Evolutionary conservation across 2,329 filamentous ascomycete genomes (phyloP), one percentile per base, ranked within the genome.

Genomic region (Rhinocladiella mackenziei): DNA sequence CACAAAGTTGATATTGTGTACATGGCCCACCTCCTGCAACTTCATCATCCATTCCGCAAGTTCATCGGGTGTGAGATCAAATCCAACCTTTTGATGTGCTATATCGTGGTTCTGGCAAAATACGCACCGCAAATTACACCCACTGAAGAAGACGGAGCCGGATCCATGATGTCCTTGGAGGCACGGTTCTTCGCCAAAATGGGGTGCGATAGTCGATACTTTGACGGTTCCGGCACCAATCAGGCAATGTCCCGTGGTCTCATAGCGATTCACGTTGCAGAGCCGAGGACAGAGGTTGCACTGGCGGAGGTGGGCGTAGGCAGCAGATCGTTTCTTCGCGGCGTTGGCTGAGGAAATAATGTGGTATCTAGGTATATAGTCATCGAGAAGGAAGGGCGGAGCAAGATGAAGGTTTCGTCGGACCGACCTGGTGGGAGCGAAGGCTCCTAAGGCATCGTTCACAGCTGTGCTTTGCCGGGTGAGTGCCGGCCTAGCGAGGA

Each of bases 1-100:
- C 45, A 94, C 77, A 15, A 91, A 77, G 62, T 94, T 92, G 72
- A 94, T 89, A 62, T 92, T 92, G 68, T 94, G 86, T n/a, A 87
- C 84, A 6, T 74, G 69, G n/a, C 86, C 87, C 2, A 86, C 75
- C 19, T 86, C 74, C 61, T 92, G 86, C 31, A 94, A 69, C 66
- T 92, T 92, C 45, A 92, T 58, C 64, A 84, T 89, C 87, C 87
- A 92, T 40, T 84, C 81, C 4, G 76, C 87, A 3, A 94, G 74
- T 60, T 89, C 77, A 62, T 89, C 84, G 0, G 86, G 84, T 0
- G 81, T 84, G 20, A 92, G 68, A 55, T 89, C 83, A 65, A 87
- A 84, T 1, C 87, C 86, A 33, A 87, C 87, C n/a, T 80, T 76
- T 63, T 86, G 79, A 59, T 92, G 87, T 0, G 86, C 76, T 37